Evolutionary conservation across 2,329 filamentous ascomycete species (phyloP).

Genomic region (Cladosporium sp.): DNA sequence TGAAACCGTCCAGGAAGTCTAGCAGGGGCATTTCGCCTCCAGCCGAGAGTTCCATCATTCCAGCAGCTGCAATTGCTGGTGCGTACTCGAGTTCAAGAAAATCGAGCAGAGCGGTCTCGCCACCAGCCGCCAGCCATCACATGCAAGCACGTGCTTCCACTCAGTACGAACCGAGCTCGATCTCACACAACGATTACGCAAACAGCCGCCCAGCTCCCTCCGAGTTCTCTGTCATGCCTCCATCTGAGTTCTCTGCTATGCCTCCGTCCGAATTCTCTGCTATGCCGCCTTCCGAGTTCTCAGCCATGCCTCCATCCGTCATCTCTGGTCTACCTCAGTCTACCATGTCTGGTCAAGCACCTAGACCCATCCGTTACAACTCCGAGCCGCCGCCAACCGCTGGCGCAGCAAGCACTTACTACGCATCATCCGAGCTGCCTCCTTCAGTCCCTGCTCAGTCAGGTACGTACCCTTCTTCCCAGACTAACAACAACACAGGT

Average conservation of each 20-base stretch:
- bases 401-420: slow-evolving; percentile 22
- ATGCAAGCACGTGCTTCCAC: slow-evolving; percentile 14
- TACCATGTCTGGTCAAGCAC: background rate
- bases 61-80: background rate
- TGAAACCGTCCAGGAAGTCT: slow-evolving; percentile 17
- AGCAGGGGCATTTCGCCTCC: slow-evolving; percentile 12
- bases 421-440: slow-evolving; percentile 17
- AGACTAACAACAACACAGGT: slow-evolving; percentile 43
- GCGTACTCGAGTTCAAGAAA: background rate
- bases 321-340: slow-evolving; percentile 1
- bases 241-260: background rate
- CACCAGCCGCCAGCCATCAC: background rate
- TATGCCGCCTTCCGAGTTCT: background rate
- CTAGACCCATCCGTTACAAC: slow-evolving; percentile 20
- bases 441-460: slow-evolving; percentile 31
- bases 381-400: slow-evolving; percentile 18
- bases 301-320: background rate
- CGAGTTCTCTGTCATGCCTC: background rate
- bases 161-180: slow-evolving; percentile 7
- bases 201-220: slow-evolving; percentile 21
- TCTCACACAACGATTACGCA: slow-evolving; percentile 22
- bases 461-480: slow-evolving; percentile 46
- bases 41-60: background rate
- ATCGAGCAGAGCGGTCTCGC: slow-evolving; percentile 8
- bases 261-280: background rate